Conservation (phyloP, 208 protist species). For the Novymonas esmeraldas region DNA sequence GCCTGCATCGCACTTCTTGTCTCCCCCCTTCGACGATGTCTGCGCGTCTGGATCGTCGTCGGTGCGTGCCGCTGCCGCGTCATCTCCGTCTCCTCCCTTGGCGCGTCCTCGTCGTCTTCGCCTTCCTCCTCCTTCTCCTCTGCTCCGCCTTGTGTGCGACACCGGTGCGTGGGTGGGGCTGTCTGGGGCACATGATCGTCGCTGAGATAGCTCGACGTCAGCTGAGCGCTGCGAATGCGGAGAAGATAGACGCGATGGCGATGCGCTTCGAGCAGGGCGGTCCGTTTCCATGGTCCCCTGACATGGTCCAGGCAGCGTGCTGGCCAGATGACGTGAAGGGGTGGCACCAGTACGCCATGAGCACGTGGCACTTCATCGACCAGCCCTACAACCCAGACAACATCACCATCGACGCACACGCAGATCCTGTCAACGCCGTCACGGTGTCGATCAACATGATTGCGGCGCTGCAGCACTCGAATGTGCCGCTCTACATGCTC, state of each 20-base stretch:
- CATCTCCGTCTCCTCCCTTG: too few relatives aligned
- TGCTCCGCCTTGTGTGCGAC: slow-evolving; percentile 14
- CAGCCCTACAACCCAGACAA: slow-evolving; percentile 64
- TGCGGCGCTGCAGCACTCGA: slow-evolving; percentile 1
- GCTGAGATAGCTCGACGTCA: slow-evolving; percentile 76
- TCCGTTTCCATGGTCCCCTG: slow-evolving; percentile 56
- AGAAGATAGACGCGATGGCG: slow-evolving; percentile 37
- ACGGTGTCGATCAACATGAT: slow-evolving; percentile 27
- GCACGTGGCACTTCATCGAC: slow-evolving; percentile 79
- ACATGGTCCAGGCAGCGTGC: slow-evolving; percentile 76
- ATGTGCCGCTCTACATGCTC: slow-evolving; percentile 47
- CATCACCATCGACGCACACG: slow-evolving; percentile 30
- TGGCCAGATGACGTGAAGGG: slow-evolving; percentile 84
- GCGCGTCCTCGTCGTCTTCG: not conserved
- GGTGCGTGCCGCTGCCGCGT: too few relatives aligned
- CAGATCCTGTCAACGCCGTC: slow-evolving; percentile 24
- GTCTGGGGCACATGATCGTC: slow-evolving; percentile 85
- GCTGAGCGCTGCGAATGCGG: slow-evolving; percentile 34
- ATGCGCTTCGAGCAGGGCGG: slow-evolving; percentile 47
- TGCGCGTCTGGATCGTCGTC: too few relatives aligned
- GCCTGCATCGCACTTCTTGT: too few relatives aligned
- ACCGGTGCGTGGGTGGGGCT: slow-evolving; percentile 64
- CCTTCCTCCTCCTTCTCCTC: slow-evolving; percentile 5
- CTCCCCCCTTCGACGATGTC: too few relatives aligned
- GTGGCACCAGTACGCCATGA: slow-evolving; percentile 65